These are phyloP conservation scores for Chondrus crispus DNA, from an alignment of 23 red algal species.

Conservation along the genomic window DNA sequence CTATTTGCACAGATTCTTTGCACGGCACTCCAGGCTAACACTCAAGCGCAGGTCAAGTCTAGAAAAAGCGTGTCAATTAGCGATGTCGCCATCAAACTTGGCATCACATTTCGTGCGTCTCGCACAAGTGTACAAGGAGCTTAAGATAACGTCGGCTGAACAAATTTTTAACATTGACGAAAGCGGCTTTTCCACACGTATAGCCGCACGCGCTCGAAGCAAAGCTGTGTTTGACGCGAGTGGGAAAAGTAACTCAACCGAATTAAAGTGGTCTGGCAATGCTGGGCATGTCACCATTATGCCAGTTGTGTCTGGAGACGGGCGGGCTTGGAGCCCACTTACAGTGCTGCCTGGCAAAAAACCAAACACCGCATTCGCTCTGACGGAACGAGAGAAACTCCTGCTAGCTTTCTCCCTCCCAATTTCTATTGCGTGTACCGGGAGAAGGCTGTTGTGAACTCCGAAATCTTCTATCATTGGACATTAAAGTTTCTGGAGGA, in stretches of 20 bases:
- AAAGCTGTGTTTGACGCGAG: not conserved
- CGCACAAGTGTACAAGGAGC: too few relatives aligned
- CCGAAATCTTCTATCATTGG: not conserved
- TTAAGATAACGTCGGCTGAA: too few relatives aligned
- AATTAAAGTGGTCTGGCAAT: not conserved
- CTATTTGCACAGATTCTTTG: too few relatives aligned
- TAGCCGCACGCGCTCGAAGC: not conserved
- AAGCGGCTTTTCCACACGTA: not conserved
- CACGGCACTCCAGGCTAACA: too few relatives aligned
- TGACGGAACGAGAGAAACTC: not conserved
- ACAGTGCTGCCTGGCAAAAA: not conserved
- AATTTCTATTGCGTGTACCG: not conserved
- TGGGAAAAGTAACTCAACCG: not conserved
- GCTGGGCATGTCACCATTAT: not conserved
- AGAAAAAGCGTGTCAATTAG: not conserved
- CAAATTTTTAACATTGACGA: constrained; percentile 16
- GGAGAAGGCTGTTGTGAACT: not conserved
- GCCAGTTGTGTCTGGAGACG: not conserved
- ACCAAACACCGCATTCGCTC: not conserved
- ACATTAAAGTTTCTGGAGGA: not conserved
- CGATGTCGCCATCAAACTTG: not conserved
- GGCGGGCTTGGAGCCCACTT: not conserved
- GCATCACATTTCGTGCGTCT: not conserved
- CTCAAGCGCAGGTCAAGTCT: not conserved
- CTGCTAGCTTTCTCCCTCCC: not conserved